Base-by-base conservation (phyloP, 2,329 filamentous ascomycete species). In the Diaporthe aspalathi region DNA sequence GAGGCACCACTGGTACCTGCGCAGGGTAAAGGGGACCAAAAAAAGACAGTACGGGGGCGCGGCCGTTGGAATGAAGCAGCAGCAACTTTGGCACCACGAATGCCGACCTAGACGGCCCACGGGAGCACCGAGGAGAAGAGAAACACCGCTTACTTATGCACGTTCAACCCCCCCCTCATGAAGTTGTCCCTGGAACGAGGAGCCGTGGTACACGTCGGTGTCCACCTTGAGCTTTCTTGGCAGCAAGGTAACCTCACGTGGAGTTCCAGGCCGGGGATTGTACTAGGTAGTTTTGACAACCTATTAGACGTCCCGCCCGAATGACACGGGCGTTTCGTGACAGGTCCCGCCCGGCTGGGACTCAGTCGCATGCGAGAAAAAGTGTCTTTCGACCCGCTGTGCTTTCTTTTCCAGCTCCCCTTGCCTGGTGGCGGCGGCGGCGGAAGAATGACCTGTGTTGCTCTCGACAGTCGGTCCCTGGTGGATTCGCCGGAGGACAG, bases 331-430 rank as follows among this genome's bases (percentile, higher is more conserved):
- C 17, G 53, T 38, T 53, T 56, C 57, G 49, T 63, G 57, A 65
- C 50, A 70, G 57, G 68, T 62, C 47, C 57, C 68, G 52, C 49
- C 16, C 49, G 40, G 47, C 40, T 53, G 68, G 68, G 43, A 70
- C 49, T 32, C 38, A 20, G 38, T 70, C 49, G 38, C 24, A 27
- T 52, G 20, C 17, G 43, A 29, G n/a, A 40, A 5, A 40, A 20
- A 4, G 38, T 38, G 53, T n/a, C 12, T 11, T n/a, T n/a, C 40
- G 57, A 45, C 35, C 27, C 20, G 17, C 29, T 32, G 12, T 47
- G 29, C n/a, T 20, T 14, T 47, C 40, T 50, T 35, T 47, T 52
- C 29, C 45, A 43, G 50, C 22, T 63, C 24, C 43, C 35, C 47
- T 29, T 69, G 24, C 29, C 67, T 47, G 17, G 38, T 27, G 38